phyloP scores from a whole-genome alignment of 177 flowering plant genomes.

The Vitis hybrid region DNA sequence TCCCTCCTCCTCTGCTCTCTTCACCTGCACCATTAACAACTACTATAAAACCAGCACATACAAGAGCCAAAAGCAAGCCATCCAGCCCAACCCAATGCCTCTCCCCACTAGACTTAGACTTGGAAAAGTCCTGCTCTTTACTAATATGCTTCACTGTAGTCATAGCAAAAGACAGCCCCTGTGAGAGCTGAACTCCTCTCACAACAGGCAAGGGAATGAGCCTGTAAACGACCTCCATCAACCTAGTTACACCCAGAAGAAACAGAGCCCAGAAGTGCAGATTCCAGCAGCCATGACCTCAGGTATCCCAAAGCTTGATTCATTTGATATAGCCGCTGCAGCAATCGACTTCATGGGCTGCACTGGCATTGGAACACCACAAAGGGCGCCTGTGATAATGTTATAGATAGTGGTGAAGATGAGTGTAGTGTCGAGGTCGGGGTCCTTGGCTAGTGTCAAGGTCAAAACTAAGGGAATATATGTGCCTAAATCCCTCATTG shows the following conservation, averaged over 20 bases:
- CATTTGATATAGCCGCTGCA: conserved; percentile 66
- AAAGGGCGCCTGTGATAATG: conserved; percentile 65
- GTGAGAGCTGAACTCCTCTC: conserved; percentile 86
- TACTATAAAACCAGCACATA: conserved; percentile 68
- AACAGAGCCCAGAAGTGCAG: conserved; percentile 53
- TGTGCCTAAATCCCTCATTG: conserved; percentile 90
- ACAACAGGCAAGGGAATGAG: conserved; percentile 75
- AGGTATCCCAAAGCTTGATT: conserved; percentile 59
- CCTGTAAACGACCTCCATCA: conserved; percentile 70
- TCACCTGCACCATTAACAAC: conserved; percentile 65
- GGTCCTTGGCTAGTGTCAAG: conserved; percentile 62
- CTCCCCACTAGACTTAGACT: conserved; percentile 50
- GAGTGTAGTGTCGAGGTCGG: conserved; percentile 69
- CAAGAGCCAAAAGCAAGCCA: conserved; percentile 69
- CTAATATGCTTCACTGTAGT: conserved; percentile 74
- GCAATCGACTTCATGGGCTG: conserved; percentile 96
- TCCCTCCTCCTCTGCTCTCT: conserved; percentile 20
- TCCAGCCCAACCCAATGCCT: conserved; percentile 82
- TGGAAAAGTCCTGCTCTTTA: conserved; percentile 56
- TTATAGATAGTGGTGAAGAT: conserved; percentile 84
- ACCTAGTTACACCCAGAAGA: conserved; percentile 65
- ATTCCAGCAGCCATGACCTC: conserved; percentile 91
- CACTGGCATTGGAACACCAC: conserved; percentile 95
- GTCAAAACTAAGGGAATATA: conserved; percentile 81
- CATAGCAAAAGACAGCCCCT: conserved; percentile 75